Percentiles rank a stretch among this genome's conserved stretches.
phyloP scores from a whole-genome alignment of 305 asterid species.

The Andrographis paniculata region DNA sequence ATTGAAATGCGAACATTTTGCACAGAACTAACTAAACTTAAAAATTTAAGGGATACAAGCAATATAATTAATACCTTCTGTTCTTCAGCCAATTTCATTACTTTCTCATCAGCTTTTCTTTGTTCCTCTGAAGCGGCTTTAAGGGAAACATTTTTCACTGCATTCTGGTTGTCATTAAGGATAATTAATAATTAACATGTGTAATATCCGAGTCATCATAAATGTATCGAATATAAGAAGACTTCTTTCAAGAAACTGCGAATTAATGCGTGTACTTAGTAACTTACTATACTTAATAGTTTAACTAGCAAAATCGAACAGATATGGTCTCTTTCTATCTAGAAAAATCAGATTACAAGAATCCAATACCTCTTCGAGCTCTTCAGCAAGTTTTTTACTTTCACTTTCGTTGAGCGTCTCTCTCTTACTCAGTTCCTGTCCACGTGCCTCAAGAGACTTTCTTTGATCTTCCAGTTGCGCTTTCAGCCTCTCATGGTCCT shows the following conservation, averaged over 20 bases:
- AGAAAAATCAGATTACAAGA: too few species aligned
- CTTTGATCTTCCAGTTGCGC: conserved; percentile 48
- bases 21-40: conserved; percentile 15
- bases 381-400: conserved; percentile 66
- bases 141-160: conserved; percentile 51
- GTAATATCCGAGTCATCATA: too few species aligned
- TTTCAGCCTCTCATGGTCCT: conserved; percentile 68
- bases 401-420: conserved; percentile 58
- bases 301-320: too few species aligned
- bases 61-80: conserved; percentile 49
- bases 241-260: not conserved
- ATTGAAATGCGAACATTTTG: conserved; percentile 16
- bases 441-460: conserved; percentile 58
- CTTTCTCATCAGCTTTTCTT: conserved; percentile 59
- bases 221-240: too few species aligned
- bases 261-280: too few species aligned
- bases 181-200: not conserved
- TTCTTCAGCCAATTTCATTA: conserved; percentile 74
- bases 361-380: conserved; percentile 58
- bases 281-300: too few species aligned
- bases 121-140: conserved; percentile 67
- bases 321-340: too few species aligned
- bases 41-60: conserved; percentile 12
- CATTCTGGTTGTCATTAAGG: conserved; percentile 38
- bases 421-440: conserved; percentile 59